Conservation (phyloP, 2,329 filamentous ascomycete genomes). For the Rhinocladiella mackenziei region DNA sequence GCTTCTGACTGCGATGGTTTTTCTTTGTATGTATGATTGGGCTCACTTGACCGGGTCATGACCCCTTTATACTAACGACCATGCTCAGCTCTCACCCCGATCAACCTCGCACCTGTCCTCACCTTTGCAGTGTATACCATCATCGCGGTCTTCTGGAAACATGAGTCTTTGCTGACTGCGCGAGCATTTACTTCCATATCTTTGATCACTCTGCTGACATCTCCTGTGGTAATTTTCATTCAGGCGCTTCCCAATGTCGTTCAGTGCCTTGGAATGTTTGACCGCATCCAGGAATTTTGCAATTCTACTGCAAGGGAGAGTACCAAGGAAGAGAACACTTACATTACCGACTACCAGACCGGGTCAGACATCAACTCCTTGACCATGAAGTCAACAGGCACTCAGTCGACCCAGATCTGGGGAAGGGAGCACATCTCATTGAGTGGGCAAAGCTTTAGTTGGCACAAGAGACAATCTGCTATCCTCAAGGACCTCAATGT, state of each 20-base stretch:
- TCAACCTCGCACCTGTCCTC: neutral
- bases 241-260: neutral
- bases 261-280: neutral
- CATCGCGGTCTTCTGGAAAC: neutral
- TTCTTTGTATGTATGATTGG: neutral
- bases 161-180: neutral
- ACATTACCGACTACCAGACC: neutral
- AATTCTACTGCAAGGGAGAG: neutral
- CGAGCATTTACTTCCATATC: neutral
- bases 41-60: too few species aligned
- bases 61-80: too few species aligned
- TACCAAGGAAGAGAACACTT: neutral
- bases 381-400: neutral
- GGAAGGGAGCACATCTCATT: slow-evolving; percentile 27
- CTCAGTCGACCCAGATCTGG: neutral
- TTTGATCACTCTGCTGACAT: neutral
- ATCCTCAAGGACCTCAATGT: slow-evolving; percentile 30
- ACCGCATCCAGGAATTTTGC: neutral
- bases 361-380: neutral
- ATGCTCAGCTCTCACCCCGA: neutral
- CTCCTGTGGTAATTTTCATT: neutral
- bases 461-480: slow-evolving; percentile 43
- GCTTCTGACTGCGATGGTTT: neutral
- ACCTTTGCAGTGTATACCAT: neutral
- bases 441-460: slow-evolving; percentile 46